A percentile compares a stretch with the other conserved stretches of the same genome.
These are phyloP conservation scores for Centaurea solstitialis DNA, from an alignment of 129 eudicot species.

Conservation along the genomic window DNA sequence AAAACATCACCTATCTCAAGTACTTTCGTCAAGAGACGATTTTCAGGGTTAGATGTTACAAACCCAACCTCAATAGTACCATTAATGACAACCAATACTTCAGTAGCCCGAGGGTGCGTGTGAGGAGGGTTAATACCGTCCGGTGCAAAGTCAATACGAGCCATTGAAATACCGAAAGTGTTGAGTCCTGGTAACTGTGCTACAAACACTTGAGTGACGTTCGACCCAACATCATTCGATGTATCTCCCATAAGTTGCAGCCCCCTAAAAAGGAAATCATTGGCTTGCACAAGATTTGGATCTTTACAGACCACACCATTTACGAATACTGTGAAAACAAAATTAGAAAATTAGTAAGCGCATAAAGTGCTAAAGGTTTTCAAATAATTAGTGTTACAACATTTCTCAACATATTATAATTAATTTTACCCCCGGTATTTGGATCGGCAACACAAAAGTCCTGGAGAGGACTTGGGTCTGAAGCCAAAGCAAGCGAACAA, in stretches of 20 bases:
- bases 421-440: slow-evolving; percentile 17
- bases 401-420: neutral
- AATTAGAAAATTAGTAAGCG: too few species aligned
- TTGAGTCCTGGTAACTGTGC: too few species aligned
- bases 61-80: slow-evolving; percentile 25
- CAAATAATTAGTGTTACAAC: neutral
- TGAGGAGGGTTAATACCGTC: too few species aligned
- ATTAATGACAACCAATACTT: slow-evolving; percentile 13
- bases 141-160: too few species aligned
- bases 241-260: slow-evolving; percentile 16
- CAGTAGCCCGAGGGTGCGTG: neutral
- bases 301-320: slow-evolving; percentile 7
- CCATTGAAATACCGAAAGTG: too few species aligned
- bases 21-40: slow-evolving; percentile 8
- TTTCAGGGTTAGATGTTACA: slow-evolving; percentile 30
- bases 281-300: neutral
- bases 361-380: neutral
- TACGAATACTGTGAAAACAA: too few species aligned
- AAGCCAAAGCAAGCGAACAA: too few species aligned
- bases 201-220: neutral
- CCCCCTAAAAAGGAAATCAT: slow-evolving; percentile 27
- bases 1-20: slow-evolving; percentile 28
- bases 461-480: too few species aligned
- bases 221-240: slow-evolving; percentile 22
- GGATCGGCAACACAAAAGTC: neutral